Evolutionary conservation across 208 protist species (phyloP).

Genomic region (Leishmania martiniquensis): DNA sequence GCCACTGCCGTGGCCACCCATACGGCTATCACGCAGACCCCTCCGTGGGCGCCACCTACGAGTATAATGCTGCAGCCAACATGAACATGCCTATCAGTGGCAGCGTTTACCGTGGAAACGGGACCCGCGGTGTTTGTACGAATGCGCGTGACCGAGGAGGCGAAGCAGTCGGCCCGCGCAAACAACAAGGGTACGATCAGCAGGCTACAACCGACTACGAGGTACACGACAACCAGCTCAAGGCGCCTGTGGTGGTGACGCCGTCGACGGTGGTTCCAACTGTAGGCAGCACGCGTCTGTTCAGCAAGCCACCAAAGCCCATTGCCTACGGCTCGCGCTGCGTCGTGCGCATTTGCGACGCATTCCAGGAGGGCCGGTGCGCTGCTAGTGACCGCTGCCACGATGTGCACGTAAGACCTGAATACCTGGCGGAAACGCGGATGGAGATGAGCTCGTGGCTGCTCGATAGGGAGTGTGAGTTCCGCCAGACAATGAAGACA

Average conservation of each 20-base stretch:
- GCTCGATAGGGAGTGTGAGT: constrained; percentile 53
- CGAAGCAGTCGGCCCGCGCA: background rate
- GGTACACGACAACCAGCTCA: constrained; percentile 75
- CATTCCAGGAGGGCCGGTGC: constrained; percentile 66
- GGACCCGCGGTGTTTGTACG: constrained; percentile 5
- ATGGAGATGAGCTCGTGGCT: constrained; percentile 69
- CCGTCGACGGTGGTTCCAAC: constrained; percentile 49
- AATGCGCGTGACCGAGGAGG: constrained; percentile 2
- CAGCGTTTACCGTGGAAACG: background rate
- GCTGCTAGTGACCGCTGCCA: constrained; percentile 39
- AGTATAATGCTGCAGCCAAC: constrained; percentile 14
- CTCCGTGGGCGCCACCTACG: constrained; percentile 13
- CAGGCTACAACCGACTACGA: constrained; percentile 43
- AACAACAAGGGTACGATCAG: constrained; percentile 11
- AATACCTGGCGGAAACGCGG: constrained; percentile 54
- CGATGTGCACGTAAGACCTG: constrained; percentile 66
- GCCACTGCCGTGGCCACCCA: constrained; percentile 13
- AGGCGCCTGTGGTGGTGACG: constrained; percentile 59
- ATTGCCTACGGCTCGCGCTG: constrained; percentile 43
- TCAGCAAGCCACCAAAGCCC: constrained; percentile 42
- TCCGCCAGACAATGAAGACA: constrained; percentile 39
- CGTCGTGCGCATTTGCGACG: constrained; percentile 61
- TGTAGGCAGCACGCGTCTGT: constrained; percentile 58
- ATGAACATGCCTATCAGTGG: background rate
- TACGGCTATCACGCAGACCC: constrained; percentile 20